These are phyloP conservation scores for Xerocomus nothofagi DNA, from an alignment of 1,284 basidiomycete species.

Conservation along the genomic window DNA sequence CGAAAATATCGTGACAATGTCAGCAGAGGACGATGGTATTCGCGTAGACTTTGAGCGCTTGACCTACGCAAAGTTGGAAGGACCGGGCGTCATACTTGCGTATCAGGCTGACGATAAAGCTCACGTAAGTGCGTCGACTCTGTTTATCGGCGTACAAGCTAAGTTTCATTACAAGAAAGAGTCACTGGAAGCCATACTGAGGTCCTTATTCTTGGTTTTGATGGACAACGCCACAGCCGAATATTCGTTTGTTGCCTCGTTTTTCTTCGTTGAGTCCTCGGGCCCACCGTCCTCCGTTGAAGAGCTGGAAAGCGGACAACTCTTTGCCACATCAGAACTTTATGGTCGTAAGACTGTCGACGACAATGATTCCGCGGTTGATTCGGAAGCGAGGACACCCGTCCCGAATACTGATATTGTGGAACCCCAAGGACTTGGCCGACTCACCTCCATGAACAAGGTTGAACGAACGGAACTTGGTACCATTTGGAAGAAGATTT, in stretches of 20 bases:
- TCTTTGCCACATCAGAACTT: slow-evolving; percentile 40
- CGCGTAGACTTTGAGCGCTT: slow-evolving; percentile 57
- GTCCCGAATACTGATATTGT: slow-evolving; percentile 6
- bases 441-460: slow-evolving; percentile 43
- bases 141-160: slow-evolving; percentile 6
- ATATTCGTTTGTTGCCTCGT: slow-evolving; percentile 81
- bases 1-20: slow-evolving; percentile 51
- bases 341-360: slow-evolving; percentile 12
- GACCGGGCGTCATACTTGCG: slow-evolving; percentile 75
- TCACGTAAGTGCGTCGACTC: slow-evolving; percentile 53
- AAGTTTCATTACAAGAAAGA: slow-evolving; percentile 61
- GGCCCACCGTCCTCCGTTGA: slow-evolving; percentile 29
- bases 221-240: slow-evolving; percentile 93
- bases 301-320: slow-evolving; percentile 34
- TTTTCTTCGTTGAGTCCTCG: slow-evolving; percentile 61
- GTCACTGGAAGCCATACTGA: slow-evolving; percentile 77
- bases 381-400: slow-evolving; percentile 40
- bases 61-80: slow-evolving; percentile 70
- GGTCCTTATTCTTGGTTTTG: slow-evolving; percentile 84
- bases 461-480: slow-evolving; percentile 58
- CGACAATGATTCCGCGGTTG: slow-evolving; percentile 38
- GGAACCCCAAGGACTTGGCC: slow-evolving; percentile 24
- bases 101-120: slow-evolving; percentile 86
- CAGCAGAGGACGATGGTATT: slow-evolving; percentile 41
- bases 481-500: slow-evolving; percentile 85